Base-by-base conservation (phyloP, 768 basidiomycete species). In the Amylocystis lapponica region DNA sequence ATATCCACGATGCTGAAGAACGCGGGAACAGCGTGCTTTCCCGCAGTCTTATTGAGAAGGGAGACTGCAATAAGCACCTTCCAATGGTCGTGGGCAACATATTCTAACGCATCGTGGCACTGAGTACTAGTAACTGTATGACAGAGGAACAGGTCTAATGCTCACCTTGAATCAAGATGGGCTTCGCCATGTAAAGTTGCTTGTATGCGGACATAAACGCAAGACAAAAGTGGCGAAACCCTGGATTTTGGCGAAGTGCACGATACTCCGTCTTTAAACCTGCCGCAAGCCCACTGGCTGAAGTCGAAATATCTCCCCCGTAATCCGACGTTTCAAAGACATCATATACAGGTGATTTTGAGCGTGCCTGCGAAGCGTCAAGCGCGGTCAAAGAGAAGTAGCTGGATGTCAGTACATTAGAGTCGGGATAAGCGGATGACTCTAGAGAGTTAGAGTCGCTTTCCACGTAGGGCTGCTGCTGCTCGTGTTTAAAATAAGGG, bases 1-100 rank as follows among this genome's bases (percentile, higher is more conserved):
- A 60, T 67, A 5, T 58, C 46, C 13, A 85, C 54, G 21, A 88
- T 65, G 17, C 65, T 58, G 70, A 73, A 76, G 53, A 86, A 84
- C 12, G 81, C 66, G 3, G 86, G 86, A 25, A 84, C 70, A 8
- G 83, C 81, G 12, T 69, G 61, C 52, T 71, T 74, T 12, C 79
- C 84, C 0, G 75, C 62, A 0, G 86, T 86, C 55, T 81, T 80
- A 54, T 89, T 88, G 16, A 88, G 71, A 5, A 88, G 64, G 27
- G 73, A 79, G 5, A 76, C 77, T 1, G 79, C 81, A 16, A 87
- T 67, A 6, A 88, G 66, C 27, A 88, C 58, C 57, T 78, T 83
- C 82, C 84, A 87, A 5, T 81, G 79, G 50, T 80, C 70, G 16
- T 71, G 58, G 0, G 71, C 66, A 19, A 84, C 63, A 34, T 53